These are phyloP conservation scores for Amesomyces nigricolor DNA, from an alignment of 2,329 filamentous ascomycete species.

Conservation along the genomic window DNA sequence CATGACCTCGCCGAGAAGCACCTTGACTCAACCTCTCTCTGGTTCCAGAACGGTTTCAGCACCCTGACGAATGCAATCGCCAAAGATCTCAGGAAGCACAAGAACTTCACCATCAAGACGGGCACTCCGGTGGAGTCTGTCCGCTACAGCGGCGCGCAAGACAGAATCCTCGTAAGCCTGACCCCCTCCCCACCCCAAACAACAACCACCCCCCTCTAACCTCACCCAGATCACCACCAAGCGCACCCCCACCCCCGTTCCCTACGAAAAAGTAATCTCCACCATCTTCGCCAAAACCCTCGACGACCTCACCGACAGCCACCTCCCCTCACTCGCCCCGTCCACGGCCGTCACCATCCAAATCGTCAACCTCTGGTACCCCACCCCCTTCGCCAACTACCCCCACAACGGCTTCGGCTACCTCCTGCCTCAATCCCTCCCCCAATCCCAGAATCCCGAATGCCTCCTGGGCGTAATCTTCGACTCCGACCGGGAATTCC, in stretches of 20 bases:
- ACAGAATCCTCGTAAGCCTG: slow-evolving; percentile 39
- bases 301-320: slow-evolving; percentile 32
- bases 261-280: slow-evolving; percentile 57
- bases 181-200: background rate
- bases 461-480: slow-evolving; percentile 78
- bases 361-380: slow-evolving; percentile 87
- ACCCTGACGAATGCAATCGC: slow-evolving; percentile 53
- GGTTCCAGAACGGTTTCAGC: slow-evolving; percentile 56
- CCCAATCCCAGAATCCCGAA: slow-evolving; percentile 30
- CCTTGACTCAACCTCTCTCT: slow-evolving; percentile 27
- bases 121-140: slow-evolving; percentile 45
- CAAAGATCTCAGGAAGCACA: slow-evolving; percentile 42
- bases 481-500: slow-evolving; percentile 58
- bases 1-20: slow-evolving; percentile 10
- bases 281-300: slow-evolving; percentile 52
- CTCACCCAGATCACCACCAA: slow-evolving; percentile 13
- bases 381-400: slow-evolving; percentile 53
- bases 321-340: slow-evolving; percentile 45
- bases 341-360: slow-evolving; percentile 73
- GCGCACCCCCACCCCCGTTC: slow-evolving; percentile 18
- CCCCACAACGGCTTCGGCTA: slow-evolving; percentile 78
- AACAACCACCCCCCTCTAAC: background rate
- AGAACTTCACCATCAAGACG: slow-evolving; percentile 56
- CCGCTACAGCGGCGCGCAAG: slow-evolving; percentile 31
- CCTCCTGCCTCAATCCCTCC: slow-evolving; percentile 66